Base-by-base conservation (phyloP, 2,329 filamentous ascomycete species). In the Stagonosporopsis chrysanthemi region DNA sequence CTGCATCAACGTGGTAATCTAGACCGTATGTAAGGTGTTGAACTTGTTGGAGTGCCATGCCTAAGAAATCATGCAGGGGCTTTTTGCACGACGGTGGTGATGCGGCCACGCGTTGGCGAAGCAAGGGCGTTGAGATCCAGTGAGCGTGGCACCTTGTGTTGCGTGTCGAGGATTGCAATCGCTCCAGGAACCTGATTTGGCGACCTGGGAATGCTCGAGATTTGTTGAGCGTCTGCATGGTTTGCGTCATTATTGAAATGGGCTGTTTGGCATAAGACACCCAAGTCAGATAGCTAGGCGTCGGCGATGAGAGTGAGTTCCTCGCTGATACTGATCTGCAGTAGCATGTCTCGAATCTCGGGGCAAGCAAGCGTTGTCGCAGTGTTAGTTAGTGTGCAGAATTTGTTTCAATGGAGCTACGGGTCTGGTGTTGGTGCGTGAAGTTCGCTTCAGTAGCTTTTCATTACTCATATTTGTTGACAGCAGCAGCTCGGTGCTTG, bases 391-490 rank as follows among this genome's bases (percentile, higher is more conserved):
- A 19, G 39, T 9, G 3, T 43, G 36, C 40, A 19, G 29, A 2
- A 6, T 11, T 6, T 12, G 2, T 4, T 29, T 22, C 11, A 33
- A 19, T 26, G 40, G 41, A 35, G 22, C 39, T 26, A 7, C 14
- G 4, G 24, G n/a, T 40, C 19, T 39, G 36, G 23, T 26, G 7
- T 9, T 24, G 36, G 36, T 46, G 53, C 47, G 43, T 33, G 17
- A 26, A 48, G 22, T 39, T 46, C 26, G 54, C 48, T 57, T 57
- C 48, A 36, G 39, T 52, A 52, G 39, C 48, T 29, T 56, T 57
- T 57, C 48, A 52, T 57, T 57, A 57, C 40, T 57, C 54, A 48
- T 57, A 12, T 6, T 39, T 39, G 36, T 39, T 39, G 36, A 22
- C 22, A 4, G 9, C 36, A 22, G 5, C 9, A 19, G 19, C 36